phyloP scores from a whole-genome alignment of 2,329 filamentous ascomycete genomes.

The Aureobasidium lini region DNA sequence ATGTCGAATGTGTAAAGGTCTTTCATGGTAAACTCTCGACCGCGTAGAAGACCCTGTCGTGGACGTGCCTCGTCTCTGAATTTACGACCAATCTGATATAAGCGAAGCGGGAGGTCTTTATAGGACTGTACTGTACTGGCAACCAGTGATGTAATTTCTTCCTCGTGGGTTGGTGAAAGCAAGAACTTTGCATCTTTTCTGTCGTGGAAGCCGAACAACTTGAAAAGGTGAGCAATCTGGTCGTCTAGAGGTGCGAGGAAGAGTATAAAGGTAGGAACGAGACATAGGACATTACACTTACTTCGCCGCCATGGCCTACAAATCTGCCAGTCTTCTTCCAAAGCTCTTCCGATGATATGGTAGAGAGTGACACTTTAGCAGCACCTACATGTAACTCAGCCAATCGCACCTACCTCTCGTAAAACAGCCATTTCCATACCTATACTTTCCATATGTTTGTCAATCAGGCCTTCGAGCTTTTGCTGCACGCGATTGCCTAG shows the following conservation, averaged over 20 bases:
- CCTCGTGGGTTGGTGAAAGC: conserved; percentile 88
- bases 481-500: conserved; percentile 79
- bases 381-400: conserved; percentile 47
- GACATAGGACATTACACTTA: conserved; percentile 29
- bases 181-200: conserved; percentile 68
- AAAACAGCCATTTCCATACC: conserved; percentile 39
- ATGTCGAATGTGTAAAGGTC: conserved; percentile 94
- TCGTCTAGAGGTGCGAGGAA: background rate
- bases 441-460: conserved; percentile 76
- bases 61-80: conserved; percentile 90
- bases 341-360: conserved; percentile 73
- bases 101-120: conserved; percentile 72
- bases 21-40: conserved; percentile 95
- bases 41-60: conserved; percentile 76
- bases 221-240: conserved; percentile 18
- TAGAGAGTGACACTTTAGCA: conserved; percentile 74
- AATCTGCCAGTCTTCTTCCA: conserved; percentile 81
- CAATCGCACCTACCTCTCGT: background rate
- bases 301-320: conserved; percentile 64
- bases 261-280: background rate
- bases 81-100: conserved; percentile 91
- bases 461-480: conserved; percentile 78
- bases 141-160: conserved; percentile 85
- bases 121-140: conserved; percentile 68
- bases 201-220: conserved; percentile 76